Evolutionary conservation across 805 yeast species (phyloP), one percentile per base, ranked within the genome.

Genomic region (Myxozyma mucilagina): DNA sequence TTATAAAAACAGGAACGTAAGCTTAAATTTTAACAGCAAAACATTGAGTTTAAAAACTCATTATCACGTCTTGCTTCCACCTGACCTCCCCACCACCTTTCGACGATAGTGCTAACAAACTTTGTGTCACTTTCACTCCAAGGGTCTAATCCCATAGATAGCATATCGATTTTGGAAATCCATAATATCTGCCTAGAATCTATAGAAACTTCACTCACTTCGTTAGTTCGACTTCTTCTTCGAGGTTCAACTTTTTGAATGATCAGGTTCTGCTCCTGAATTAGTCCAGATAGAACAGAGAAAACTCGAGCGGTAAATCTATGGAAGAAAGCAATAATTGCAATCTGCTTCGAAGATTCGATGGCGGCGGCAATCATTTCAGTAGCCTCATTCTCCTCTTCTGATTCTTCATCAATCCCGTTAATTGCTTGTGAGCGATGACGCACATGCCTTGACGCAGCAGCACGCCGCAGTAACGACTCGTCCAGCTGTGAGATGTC

Each of bases 61-160:
- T 63, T 63, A 39, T 63, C 66, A n/a, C 66, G 42, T 10, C 61
- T 42, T 11, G 64, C 54, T 4, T 79, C 78, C n/a, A 81, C 72
- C 36, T 74, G 77, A 5, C 78, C 73, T 14, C 76, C 76, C 80
- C 82, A 83, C 84, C 85, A 83, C 2, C 75, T 65, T 9, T 72
- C 68, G 1, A 80, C 76, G 45, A 84, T 71, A 10, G 75, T 73
- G 36, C 72, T 63, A 13, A 82, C 69, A 68, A 84, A 83, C 32
- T 74, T 74, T 14, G 78, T 68, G 68, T 84, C 87, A 5, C 73
- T 70, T 0, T 67, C 31, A 24, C 82, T 77, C 63, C 80, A 76
- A 3, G 87, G 85, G 68, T 84, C 87, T 45, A 84, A 71, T 1
- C 87, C 87, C 84, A 84, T 81, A 60, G 82, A 84, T 29, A 75